Conservation (phyloP, 2,329 filamentous ascomycete genomes). For the Huntiella moniliformis region DNA sequence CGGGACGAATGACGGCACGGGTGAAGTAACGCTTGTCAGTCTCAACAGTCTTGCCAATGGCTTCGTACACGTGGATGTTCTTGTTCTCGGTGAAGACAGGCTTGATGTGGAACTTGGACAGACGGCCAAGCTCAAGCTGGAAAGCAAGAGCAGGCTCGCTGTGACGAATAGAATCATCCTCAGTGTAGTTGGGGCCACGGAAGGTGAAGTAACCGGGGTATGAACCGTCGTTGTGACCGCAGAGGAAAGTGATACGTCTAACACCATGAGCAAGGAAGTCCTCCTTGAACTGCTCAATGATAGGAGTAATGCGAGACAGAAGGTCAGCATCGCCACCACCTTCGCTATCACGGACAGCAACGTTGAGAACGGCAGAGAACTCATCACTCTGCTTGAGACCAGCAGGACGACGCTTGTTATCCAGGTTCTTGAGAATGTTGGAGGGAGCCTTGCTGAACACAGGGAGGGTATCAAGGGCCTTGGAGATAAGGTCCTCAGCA, state of each 20-base stretch:
- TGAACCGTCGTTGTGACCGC: conserved; percentile 79
- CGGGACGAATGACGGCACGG: conserved; percentile 82
- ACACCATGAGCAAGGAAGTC: conserved; percentile 68
- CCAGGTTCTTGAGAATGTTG: conserved; percentile 46
- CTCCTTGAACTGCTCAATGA: conserved; percentile 65
- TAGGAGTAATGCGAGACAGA: conserved; percentile 50
- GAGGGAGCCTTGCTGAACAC: conserved; percentile 32
- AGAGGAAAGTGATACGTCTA: conserved; percentile 88
- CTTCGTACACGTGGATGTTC: conserved; percentile 98
- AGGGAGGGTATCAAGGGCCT: conserved; percentile 71
- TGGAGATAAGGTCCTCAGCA: conserved; percentile 66
- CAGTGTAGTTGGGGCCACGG: conserved; percentile 73
- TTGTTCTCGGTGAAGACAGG: conserved; percentile 98
- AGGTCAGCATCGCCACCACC: conserved; percentile 65
- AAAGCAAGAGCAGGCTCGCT: conserved; percentile 91
- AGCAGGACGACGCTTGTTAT: conserved; percentile 48
- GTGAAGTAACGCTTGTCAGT: conserved; percentile 98
- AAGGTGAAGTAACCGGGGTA: conserved; percentile 98
- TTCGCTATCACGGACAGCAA: conserved; percentile 80
- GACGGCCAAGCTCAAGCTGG: conserved; percentile 87
- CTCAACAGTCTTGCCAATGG: conserved; percentile 80
- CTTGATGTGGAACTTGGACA: conserved; percentile 95
- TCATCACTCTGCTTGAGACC: conserved; percentile 48
- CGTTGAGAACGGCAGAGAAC: conserved; percentile 66
- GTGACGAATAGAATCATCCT: conserved; percentile 93